Evolutionary conservation across 306 rosid species (phyloP).

Genomic region (Quercus aquifolioides): DNA sequence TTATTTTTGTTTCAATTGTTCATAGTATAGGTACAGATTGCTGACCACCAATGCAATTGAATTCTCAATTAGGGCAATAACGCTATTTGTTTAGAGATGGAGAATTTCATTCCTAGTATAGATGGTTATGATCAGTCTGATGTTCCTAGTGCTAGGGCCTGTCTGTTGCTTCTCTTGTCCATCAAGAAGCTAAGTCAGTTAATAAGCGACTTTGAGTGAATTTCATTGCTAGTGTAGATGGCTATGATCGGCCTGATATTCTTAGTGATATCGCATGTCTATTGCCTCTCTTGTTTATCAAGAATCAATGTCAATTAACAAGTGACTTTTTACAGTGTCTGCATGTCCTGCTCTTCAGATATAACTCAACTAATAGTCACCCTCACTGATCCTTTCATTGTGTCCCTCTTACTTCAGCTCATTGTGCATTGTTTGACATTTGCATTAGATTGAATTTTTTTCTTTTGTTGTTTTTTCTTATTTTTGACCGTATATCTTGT

Average conservation of each 20-base stretch:
- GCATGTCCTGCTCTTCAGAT: background rate
- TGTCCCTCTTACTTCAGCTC: background rate
- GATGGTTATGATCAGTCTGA: background rate
- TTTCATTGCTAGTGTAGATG: background rate
- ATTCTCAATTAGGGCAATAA: background rate
- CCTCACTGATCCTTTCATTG: background rate
- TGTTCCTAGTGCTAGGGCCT: background rate
- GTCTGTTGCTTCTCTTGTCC: background rate
- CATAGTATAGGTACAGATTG: too few species aligned
- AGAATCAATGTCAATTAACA: background rate
- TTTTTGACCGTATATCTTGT: conserved; percentile 8
- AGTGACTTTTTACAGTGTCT: background rate
- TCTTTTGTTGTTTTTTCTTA: background rate
- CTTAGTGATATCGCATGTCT: too few species aligned
- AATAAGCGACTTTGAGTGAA: background rate
- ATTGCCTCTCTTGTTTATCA: too few species aligned
- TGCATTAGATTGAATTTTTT: background rate
- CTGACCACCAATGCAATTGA: too few species aligned
- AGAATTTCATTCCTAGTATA: background rate
- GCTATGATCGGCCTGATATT: too few species aligned
- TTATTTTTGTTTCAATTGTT: too few species aligned
- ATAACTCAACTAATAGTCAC: background rate
- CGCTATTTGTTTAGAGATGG: background rate
- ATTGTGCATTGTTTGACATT: background rate
- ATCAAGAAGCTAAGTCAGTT: background rate